A percentile compares a stretch with the other conserved stretches of the same genome.
Evolutionary conservation across 257 asterid species (phyloP).

Genomic region (Fraxinus quadrangulata): DNA sequence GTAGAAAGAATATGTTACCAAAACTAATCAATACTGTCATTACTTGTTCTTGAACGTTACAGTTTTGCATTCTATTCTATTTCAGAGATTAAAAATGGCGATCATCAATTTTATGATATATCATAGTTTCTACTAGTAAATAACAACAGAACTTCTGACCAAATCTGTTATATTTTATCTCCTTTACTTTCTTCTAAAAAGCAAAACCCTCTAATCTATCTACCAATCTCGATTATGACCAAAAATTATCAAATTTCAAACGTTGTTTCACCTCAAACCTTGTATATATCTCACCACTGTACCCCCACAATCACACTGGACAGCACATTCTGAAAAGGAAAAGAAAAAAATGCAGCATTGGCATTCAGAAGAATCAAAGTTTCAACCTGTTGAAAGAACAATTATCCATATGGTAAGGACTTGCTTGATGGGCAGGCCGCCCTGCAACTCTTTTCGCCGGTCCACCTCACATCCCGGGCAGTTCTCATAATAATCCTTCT

Average conservation of each 20-base stretch:
- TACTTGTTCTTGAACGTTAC: too few relatives aligned
- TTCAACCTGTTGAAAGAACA: constrained; percentile 42
- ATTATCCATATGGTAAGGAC: constrained; percentile 44
- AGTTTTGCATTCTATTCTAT: too few relatives aligned
- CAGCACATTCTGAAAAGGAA: background rate
- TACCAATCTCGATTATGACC: background rate
- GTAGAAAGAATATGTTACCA: background rate
- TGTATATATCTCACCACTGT: too few relatives aligned
- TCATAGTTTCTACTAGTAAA: background rate
- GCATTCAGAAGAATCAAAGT: background rate
- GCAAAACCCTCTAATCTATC: too few relatives aligned
- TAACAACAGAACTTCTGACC: too few relatives aligned
- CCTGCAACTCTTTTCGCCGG: constrained; percentile 30
- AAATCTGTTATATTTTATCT: too few relatives aligned
- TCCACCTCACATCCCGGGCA: constrained; percentile 56
- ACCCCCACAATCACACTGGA: background rate
- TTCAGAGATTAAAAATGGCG: too few relatives aligned
- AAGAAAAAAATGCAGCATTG: background rate
- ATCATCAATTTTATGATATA: too few relatives aligned
- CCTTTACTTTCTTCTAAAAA: too few relatives aligned
- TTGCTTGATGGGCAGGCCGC: constrained; percentile 44
- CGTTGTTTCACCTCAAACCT: background rate
- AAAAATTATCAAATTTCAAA: background rate
- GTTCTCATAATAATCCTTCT: constrained; percentile 33
- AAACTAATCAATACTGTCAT: background rate